Evolutionary conservation across 2,329 filamentous ascomycete genomes (phyloP).

Genomic region (Magnaporthiopsis incrustans): DNA sequence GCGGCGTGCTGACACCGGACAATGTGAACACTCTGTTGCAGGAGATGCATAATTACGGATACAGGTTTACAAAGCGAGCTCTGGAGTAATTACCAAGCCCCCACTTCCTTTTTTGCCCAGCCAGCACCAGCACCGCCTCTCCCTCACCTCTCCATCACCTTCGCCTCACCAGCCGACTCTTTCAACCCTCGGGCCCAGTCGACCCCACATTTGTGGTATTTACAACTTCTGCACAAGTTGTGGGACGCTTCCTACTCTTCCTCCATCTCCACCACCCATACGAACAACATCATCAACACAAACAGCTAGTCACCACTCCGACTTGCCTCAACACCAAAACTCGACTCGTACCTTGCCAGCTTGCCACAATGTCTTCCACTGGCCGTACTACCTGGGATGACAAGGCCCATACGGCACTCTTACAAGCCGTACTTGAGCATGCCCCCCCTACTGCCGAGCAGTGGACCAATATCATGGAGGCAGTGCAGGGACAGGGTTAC

Average conservation of each 20-base stretch:
- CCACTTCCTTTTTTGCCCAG: not conserved
- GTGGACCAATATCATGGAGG: slow-evolving; percentile 2
- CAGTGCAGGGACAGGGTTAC: not conserved
- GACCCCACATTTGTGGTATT: too few relatives aligned
- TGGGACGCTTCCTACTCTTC: not conserved
- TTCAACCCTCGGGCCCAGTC: not conserved
- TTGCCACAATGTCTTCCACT: slow-evolving; percentile 6
- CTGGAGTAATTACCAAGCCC: slow-evolving; percentile 16
- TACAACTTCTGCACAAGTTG: not conserved
- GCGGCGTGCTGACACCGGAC: slow-evolving; percentile 22
- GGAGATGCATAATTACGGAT: slow-evolving; percentile 18
- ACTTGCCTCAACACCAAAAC: not conserved
- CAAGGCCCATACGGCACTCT: slow-evolving; percentile 1
- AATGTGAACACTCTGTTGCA: slow-evolving; percentile 21
- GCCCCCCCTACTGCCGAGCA: slow-evolving; percentile 3
- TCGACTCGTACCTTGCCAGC: not conserved
- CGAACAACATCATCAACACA: not conserved
- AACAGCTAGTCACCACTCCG: not conserved
- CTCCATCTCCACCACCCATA: not conserved
- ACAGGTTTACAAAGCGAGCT: slow-evolving; percentile 19
- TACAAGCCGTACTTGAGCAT: slow-evolving; percentile 1
- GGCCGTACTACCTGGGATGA: slow-evolving; percentile 16
- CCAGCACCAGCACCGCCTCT: not conserved
- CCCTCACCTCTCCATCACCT: not conserved
- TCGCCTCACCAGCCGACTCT: too few relatives aligned